Percentiles rank a stretch among this genome's conserved stretches.
phyloP scores from a whole-genome alignment of 1,139 yeast species.

The Pichia sp. region DNA sequence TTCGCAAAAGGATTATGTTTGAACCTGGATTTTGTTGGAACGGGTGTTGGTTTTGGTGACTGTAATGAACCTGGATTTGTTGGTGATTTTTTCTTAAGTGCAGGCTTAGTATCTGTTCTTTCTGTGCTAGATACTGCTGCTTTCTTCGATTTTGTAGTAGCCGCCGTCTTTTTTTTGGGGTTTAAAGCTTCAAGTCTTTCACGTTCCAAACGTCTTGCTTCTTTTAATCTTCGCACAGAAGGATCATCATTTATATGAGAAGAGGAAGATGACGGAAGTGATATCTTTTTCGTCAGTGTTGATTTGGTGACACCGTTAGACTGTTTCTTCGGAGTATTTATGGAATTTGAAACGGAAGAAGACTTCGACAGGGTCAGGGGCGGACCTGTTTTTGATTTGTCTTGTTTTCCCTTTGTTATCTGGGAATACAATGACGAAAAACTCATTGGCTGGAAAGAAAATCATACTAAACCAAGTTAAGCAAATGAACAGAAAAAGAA shows the following conservation, averaged over 20 bases:
- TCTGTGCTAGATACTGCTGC: too few relatives aligned
- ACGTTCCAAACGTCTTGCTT: conserved; percentile 51
- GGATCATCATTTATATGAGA: conserved; percentile 30
- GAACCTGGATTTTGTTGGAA: conserved; percentile 8
- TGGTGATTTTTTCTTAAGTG: too few relatives aligned
- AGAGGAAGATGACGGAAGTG: background rate
- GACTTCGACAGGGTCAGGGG: too few relatives aligned
- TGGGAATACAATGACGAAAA: conserved; percentile 19
- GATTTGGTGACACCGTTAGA: too few relatives aligned
- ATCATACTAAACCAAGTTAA: too few relatives aligned
- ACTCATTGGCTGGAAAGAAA: conserved; percentile 10
- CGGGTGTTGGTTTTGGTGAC: too few relatives aligned
- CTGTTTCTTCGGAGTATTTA: too few relatives aligned
- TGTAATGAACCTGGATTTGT: background rate
- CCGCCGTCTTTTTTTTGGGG: conserved; percentile 1
- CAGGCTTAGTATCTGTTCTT: too few relatives aligned
- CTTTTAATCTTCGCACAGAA: conserved; percentile 54
- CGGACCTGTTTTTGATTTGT: background rate
- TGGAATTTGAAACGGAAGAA: too few relatives aligned
- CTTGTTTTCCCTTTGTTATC: background rate
- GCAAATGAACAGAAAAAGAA: too few relatives aligned
- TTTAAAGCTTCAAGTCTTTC: conserved; percentile 25
- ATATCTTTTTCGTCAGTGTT: background rate
- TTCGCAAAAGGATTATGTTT: conserved; percentile 4
- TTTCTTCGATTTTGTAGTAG: background rate